These are phyloP conservation scores for Persicaria maculosa DNA, from an alignment of 148 eudicot genomes.

Conservation along the genomic window DNA sequence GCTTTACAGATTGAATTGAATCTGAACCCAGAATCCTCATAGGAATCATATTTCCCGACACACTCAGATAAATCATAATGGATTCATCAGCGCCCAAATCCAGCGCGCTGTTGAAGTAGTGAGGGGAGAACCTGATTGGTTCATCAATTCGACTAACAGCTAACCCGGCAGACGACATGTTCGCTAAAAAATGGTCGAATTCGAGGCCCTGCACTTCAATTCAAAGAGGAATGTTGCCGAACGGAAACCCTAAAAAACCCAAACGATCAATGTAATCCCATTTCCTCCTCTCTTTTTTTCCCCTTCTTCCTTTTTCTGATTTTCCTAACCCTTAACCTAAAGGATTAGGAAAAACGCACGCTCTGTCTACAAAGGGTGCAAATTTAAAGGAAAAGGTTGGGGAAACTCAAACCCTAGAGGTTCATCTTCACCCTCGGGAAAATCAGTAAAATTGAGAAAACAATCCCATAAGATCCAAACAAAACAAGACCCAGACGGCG, in stretches of 20 bases:
- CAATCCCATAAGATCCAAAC: not conserved
- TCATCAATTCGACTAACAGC: conserved; percentile 49
- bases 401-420: conserved; percentile 3
- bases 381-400: not conserved
- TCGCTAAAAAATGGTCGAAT: not conserved
- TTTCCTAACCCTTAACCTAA: not conserved
- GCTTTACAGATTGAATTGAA: conserved; percentile 68
- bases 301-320: not conserved
- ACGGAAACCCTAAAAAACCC: not conserved
- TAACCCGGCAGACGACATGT: conserved; percentile 72
- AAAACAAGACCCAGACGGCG: not conserved
- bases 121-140: conserved; percentile 23
- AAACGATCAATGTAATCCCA: conserved; percentile 2
- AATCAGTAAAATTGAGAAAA: not conserved
- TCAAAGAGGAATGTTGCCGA: not conserved
- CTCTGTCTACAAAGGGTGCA: not conserved
- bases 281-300: not conserved
- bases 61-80: conserved; percentile 49
- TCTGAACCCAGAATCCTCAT: conserved; percentile 65
- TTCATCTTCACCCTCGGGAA: not conserved
- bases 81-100: conserved; percentile 36
- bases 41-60: conserved; percentile 52
- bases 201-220: not conserved
- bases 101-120: conserved; percentile 20
- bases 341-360: not conserved